These are phyloP conservation scores for Bauhinia variegata DNA, from an alignment of 306 rosid genomes.

Conservation along the genomic window DNA sequence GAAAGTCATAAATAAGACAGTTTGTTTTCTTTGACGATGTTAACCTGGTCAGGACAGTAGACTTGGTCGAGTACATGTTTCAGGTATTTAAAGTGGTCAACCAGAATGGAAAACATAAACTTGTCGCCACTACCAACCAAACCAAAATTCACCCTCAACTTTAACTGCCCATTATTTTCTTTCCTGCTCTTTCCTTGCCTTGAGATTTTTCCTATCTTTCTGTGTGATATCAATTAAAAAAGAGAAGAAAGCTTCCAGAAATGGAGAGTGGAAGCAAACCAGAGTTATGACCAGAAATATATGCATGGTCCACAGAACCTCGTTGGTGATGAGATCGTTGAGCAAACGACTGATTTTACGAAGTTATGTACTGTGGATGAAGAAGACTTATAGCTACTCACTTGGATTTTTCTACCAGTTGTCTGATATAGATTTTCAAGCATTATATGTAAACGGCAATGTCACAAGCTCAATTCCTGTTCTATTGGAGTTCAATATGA, in stretches of 20 bases:
- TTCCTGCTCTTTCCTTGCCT: background rate
- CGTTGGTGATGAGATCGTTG: slow-evolving; percentile 39
- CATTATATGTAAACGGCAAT: background rate
- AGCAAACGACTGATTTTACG: slow-evolving; percentile 32
- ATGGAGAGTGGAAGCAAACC: too few relatives aligned
- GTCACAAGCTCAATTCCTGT: background rate
- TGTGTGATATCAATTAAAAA: too few relatives aligned
- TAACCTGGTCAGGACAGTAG: slow-evolving; percentile 15
- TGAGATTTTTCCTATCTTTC: background rate
- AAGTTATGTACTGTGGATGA: background rate
- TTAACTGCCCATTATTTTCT: slow-evolving; percentile 42
- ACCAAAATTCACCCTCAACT: slow-evolving; percentile 48
- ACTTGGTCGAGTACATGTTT: slow-evolving; percentile 8
- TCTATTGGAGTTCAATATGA: background rate
- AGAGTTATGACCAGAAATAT: background rate
- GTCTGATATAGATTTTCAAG: background rate
- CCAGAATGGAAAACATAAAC: slow-evolving; percentile 28
- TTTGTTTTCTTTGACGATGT: background rate
- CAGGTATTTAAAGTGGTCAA: slow-evolving; percentile 30
- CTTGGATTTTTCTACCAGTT: background rate
- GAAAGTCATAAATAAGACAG: slow-evolving; percentile 7
- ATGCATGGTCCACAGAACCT: slow-evolving; percentile 23
- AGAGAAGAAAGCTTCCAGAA: too few relatives aligned
- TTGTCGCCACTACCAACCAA: slow-evolving; percentile 43
- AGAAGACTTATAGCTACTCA: background rate